phyloP scores from a whole-genome alignment of 2,329 filamentous ascomycete genomes.

The Colletotrichum caudatum region DNA sequence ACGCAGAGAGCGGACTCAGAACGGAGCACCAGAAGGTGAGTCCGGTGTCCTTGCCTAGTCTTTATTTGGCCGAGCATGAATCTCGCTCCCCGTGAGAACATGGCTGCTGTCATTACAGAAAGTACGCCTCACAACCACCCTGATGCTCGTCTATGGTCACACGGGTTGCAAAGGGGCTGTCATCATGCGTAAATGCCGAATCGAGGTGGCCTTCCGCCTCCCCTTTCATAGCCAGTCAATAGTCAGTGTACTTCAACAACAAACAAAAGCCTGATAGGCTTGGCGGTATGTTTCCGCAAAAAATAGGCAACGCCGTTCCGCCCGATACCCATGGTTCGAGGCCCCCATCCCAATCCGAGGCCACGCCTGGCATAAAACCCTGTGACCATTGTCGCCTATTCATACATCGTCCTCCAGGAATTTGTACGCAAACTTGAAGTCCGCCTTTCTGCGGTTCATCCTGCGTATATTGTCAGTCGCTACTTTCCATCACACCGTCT shows the following conservation, averaged over 20 bases:
- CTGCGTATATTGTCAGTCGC: conserved; percentile 60
- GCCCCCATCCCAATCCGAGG: conserved; percentile 36
- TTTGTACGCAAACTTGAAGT: conserved; percentile 99
- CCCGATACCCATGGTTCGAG: conserved; percentile 32
- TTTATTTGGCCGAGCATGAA: conserved; percentile 1
- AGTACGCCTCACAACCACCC: background rate
- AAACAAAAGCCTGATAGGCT: conserved; percentile 33
- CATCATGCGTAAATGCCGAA: conserved; percentile 28
- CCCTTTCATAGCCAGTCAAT: conserved; percentile 34
- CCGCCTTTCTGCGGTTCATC: conserved; percentile 98
- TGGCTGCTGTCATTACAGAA: background rate
- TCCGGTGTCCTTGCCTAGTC: background rate
- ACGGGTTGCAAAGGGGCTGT: conserved; percentile 15
- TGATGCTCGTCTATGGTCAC: conserved; percentile 25
- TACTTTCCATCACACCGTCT: background rate
- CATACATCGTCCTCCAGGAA: conserved; percentile 94
- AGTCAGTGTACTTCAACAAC: conserved; percentile 40
- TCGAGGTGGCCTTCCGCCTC: conserved; percentile 22
- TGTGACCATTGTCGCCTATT: conserved; percentile 37
- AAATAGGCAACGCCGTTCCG: conserved; percentile 40
- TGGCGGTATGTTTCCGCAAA: conserved; percentile 38
- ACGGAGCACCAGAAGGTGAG: conserved; percentile 2
- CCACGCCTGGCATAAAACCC: conserved; percentile 38
- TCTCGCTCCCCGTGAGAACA: background rate
- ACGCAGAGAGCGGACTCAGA: background rate